Percentiles rank a stretch among this genome's conserved stretches.
Conservation (phyloP, 345 rosid species). For the Populus tremula region DNA sequence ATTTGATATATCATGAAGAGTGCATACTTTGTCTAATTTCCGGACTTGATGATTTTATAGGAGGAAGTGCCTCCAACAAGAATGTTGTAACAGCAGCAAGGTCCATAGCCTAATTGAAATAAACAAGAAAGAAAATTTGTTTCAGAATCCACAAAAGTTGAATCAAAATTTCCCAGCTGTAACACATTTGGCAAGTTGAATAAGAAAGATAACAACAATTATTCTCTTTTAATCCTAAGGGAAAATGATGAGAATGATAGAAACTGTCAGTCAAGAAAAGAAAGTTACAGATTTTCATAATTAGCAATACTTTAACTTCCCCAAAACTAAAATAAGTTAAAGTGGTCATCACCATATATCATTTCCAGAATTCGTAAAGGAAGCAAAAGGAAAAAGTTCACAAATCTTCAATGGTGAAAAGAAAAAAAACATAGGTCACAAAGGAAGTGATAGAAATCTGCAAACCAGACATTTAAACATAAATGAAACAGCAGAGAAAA, state of each 20-base stretch:
- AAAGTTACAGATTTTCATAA: not conserved
- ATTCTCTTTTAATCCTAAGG: not conserved
- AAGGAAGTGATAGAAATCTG: not conserved
- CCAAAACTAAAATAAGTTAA: not conserved
- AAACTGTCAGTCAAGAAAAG: not conserved
- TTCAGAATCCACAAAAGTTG: not conserved
- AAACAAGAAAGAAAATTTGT: constrained; percentile 15
- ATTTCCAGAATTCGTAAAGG: not conserved
- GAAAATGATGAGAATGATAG: not conserved
- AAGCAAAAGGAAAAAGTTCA: not conserved
- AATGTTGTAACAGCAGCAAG: constrained; percentile 73
- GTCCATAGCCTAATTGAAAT: constrained; percentile 61
- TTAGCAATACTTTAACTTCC: not conserved
- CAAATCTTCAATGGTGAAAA: not conserved
- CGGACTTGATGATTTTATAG: constrained; percentile 48
- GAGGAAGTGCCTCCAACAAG: constrained; percentile 77
- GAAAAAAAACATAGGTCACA: not conserved
- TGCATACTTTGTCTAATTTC: constrained; percentile 60
- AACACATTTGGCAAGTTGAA: not conserved
- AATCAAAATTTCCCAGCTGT: not conserved
- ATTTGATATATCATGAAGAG: not conserved
- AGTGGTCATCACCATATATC: not conserved
- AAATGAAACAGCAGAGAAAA: not conserved
- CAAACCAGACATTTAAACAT: too few relatives aligned
- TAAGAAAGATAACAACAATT: not conserved